Percentiles rank a stretch among this genome's conserved stretches.
phyloP scores from a whole-genome alignment of 495 filamentous ascomycete species.

The Jackrogersella multiformis region DNA sequence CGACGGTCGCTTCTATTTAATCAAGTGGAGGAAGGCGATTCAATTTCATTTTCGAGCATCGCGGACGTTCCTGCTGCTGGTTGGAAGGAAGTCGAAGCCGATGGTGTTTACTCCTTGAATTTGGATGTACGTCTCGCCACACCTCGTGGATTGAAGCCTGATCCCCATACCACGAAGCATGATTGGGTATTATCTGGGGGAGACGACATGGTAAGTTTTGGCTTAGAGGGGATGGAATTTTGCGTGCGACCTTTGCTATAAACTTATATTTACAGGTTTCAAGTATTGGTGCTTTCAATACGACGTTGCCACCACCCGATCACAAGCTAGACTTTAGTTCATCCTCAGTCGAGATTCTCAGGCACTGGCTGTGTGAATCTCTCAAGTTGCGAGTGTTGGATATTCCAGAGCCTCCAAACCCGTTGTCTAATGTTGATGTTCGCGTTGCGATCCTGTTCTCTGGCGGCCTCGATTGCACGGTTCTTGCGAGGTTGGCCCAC shows the following conservation, averaged over 20 bases:
- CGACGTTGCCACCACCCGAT: conserved; percentile 49
- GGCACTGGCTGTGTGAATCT: conserved; percentile 68
- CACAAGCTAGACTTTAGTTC: conserved; percentile 58
- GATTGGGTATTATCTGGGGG: conserved; percentile 30
- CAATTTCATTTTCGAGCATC: conserved; percentile 78
- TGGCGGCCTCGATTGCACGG: conserved; percentile 90
- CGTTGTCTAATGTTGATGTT: conserved; percentile 46
- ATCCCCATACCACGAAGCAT: conserved; percentile 26
- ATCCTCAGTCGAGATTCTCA: conserved; percentile 64
- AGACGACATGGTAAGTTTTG: conserved; percentile 44
- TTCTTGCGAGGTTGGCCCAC: conserved; percentile 85
- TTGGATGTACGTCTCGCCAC: conserved; percentile 54
- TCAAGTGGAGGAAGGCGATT: conserved; percentile 51
- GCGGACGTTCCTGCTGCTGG: conserved; percentile 62
- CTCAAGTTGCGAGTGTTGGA: conserved; percentile 70
- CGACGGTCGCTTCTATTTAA: conserved; percentile 79
- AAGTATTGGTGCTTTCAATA: conserved; percentile 71
- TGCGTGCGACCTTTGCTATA: conserved; percentile 43
- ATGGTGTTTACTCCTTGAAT: conserved; percentile 76
- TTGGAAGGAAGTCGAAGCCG: conserved; percentile 85
- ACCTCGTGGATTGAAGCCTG: conserved; percentile 43
- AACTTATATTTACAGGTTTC: conserved; percentile 62
- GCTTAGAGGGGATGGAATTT: conserved; percentile 8
- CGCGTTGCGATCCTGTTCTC: conserved; percentile 90
- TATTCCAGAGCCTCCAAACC: conserved; percentile 66